Conservation (phyloP, 2,329 filamentous ascomycete species). For the Neurospora sp. region DNA sequence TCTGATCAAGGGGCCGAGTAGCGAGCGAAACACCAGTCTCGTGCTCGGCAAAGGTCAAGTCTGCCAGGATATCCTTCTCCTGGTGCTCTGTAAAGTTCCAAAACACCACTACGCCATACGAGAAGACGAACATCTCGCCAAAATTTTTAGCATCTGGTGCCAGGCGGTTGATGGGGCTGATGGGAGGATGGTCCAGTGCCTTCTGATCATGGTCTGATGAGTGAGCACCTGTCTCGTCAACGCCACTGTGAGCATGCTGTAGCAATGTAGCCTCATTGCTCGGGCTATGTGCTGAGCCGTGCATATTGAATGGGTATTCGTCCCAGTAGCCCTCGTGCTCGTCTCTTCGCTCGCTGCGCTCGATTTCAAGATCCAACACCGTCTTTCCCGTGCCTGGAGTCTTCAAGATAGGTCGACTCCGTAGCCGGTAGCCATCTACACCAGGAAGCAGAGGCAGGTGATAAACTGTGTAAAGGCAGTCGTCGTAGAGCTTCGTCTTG, state of each 20-base stretch:
- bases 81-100: constrained; percentile 98
- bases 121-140: constrained; percentile 94
- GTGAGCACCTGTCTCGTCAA: constrained; percentile 8
- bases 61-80: constrained; percentile 91
- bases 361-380: constrained; percentile 88
- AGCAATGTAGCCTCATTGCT: constrained; percentile 14
- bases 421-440: constrained; percentile 74
- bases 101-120: constrained; percentile 94
- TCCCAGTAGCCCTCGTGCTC: constrained; percentile 89
- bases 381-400: constrained; percentile 84
- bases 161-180: constrained; percentile 44
- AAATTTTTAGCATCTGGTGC: constrained; percentile 66
- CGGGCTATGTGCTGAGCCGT: constrained; percentile 17
- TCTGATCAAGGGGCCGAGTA: constrained; percentile 70
- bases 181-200: constrained; percentile 4
- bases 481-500: constrained; percentile 93
- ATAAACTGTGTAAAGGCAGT: constrained; percentile 93
- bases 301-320: constrained; percentile 52
- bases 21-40: constrained; percentile 58
- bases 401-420: constrained; percentile 85
- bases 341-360: constrained; percentile 79
- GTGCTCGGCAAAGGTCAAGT: constrained; percentile 77
- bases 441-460: constrained; percentile 83
- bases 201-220: constrained; percentile 17
- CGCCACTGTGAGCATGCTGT: constrained; percentile 18